These are phyloP conservation scores for Ascoidea tarda DNA, from an alignment of 805 yeast species.

Conservation along the genomic window DNA sequence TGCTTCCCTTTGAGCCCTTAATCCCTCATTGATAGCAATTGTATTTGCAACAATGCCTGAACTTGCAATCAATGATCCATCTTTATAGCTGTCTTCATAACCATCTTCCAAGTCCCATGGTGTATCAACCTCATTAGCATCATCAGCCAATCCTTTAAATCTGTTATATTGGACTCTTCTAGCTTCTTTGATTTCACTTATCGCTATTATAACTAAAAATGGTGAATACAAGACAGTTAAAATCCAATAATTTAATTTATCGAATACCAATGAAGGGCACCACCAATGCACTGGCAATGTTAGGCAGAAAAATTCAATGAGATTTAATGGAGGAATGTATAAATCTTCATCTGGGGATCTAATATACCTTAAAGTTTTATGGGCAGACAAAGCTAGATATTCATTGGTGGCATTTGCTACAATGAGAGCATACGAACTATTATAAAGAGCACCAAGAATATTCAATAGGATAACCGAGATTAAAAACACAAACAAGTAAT, in stretches of 20 bases:
- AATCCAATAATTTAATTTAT: constrained; percentile 32
- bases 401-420: constrained; percentile 76
- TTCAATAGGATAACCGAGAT: constrained; percentile 67
- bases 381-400: constrained; percentile 72
- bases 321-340: constrained; percentile 74
- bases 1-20: too few relatives aligned
- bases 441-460: constrained; percentile 72
- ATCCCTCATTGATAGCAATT: too few relatives aligned
- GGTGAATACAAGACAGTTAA: constrained; percentile 64
- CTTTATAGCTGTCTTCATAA: constrained; percentile 13
- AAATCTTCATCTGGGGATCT: constrained; percentile 83
- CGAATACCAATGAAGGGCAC: constrained; percentile 19
- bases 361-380: constrained; percentile 69
- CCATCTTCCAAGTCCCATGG: constrained; percentile 84
- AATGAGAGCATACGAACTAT: constrained; percentile 71
- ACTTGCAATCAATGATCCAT: too few relatives aligned
- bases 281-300: constrained; percentile 26
- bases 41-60: too few relatives aligned
- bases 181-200: constrained; percentile 53
- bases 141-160: constrained; percentile 49
- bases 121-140: constrained; percentile 62
- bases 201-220: constrained; percentile 43
- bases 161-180: constrained; percentile 62
- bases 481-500: constrained; percentile 65
- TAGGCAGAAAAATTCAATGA: constrained; percentile 45